These are phyloP conservation scores for Exidia glandulosa DNA, from an alignment of 768 basidiomycete genomes.

Conservation along the genomic window DNA sequence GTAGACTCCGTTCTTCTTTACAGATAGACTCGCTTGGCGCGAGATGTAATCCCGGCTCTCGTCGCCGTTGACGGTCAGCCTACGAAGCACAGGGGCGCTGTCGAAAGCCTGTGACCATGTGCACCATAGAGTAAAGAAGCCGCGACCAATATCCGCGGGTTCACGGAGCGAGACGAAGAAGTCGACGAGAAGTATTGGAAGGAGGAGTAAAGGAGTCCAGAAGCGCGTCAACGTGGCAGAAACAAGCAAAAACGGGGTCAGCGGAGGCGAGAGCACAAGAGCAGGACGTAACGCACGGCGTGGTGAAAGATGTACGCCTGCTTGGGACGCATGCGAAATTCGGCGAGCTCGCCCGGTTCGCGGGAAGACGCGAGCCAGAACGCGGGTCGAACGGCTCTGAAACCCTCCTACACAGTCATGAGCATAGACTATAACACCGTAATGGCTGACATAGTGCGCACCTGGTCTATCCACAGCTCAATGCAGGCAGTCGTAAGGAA, in stretches of 20 bases:
- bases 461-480: slow-evolving; percentile 67
- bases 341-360: slow-evolving; percentile 27
- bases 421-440: background rate
- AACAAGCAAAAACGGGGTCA: no score
- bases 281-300: slow-evolving; percentile 37
- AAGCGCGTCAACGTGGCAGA: no score
- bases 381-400: slow-evolving; percentile 47
- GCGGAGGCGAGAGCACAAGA: background rate
- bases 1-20: slow-evolving; percentile 69
- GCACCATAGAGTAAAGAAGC: no score
- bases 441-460: slow-evolving; percentile 3
- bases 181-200: no score
- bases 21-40: slow-evolving; percentile 56
- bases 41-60: slow-evolving; percentile 66
- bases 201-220: no score
- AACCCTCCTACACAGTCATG: slow-evolving; percentile 41
- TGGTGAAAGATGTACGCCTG: slow-evolving; percentile 63
- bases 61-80: slow-evolving; percentile 55
- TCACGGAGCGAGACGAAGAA: no score
- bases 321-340: slow-evolving; percentile 52
- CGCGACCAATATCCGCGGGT: no score
- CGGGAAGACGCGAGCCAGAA: slow-evolving; percentile 45
- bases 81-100: slow-evolving; percentile 51
- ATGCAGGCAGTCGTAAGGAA: slow-evolving; percentile 48
- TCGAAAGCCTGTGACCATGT: slow-evolving; percentile 16